Conservation (phyloP, 345 rosid species). For the Eucalyptus regnans region DNA sequence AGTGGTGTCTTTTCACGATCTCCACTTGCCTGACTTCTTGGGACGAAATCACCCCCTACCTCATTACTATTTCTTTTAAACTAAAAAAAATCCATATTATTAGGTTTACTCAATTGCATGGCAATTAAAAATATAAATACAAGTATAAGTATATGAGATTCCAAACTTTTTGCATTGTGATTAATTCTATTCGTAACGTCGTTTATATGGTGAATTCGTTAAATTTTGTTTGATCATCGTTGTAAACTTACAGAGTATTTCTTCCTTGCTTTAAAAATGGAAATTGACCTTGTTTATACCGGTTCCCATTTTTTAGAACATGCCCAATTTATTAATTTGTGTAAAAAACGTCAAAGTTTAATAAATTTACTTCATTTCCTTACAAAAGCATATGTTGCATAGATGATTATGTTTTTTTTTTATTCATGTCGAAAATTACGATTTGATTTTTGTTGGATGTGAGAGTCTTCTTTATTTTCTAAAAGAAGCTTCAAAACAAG, state of each 20-base stretch:
- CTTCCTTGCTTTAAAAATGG: fast-evolving
- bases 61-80: neutral
- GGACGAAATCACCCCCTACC: neutral
- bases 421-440: neutral
- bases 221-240: neutral
- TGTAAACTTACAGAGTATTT: fast-evolving
- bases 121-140: no score
- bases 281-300: fast-evolving
- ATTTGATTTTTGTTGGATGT: neutral
- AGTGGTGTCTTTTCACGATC: neutral
- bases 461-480: neutral
- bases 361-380: neutral
- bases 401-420: neutral
- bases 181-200: neutral
- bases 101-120: neutral
- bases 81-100: neutral
- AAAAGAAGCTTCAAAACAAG: neutral
- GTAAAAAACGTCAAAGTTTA: neutral
- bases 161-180: no score
- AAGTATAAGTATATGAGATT: no score
- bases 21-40: neutral
- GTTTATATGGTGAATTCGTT: fast-evolving
- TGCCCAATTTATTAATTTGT: neutral
- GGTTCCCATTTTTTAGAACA: neutral
- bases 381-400: neutral